Evolutionary conservation across 2,329 filamentous ascomycete genomes (phyloP), one percentile per base, ranked within the genome.

Genomic region (Xylaria sp.): DNA sequence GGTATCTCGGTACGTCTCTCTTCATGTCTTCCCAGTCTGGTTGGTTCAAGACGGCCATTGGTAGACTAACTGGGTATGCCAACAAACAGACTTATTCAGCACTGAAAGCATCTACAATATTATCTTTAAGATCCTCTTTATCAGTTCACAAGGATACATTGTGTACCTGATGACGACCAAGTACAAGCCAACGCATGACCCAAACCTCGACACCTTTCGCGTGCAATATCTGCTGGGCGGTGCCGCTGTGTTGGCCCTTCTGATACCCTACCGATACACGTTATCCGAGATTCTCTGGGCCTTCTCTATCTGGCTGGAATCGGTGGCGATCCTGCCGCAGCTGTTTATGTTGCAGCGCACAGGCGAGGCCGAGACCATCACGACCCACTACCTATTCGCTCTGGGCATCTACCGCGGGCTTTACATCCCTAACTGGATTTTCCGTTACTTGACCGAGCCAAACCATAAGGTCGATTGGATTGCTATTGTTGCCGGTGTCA

Each of bases 401-500:
- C 86, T 99, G 43, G 96, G 96, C 39, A 84, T 91, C 70, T 99
- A 99, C 84, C 88, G 96, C 65, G 93, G 94, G 3, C 85, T 99
- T 65, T 99, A 99, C 82, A 99, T 99, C 74, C 96, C 96, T 73
- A 99, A 99, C 83, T 99, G 96, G 96, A 90, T 98, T 76, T 98
- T 93, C 82, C 87, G 96, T 64, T 98, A 95, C 82, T 87, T 92
- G 74, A 86, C 87, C 60, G 94, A 97, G 80, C 78, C 81, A 53
- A 84, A 88, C 59, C 91, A 93, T 80, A 91, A 86, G 80, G 80
- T 91, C 74, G 94, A 98, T 79, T 92, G 90, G 72, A 97, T 97
- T 73, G 91, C 94, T 23, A 91, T 97, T 60, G 78, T 96, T 70
- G 96, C 97, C 3, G 96, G 96, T 13, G 87, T 98, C 64, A 83